Evolutionary conservation across 805 yeast genomes (phyloP).

Genomic region (Candida ulmi): DNA sequence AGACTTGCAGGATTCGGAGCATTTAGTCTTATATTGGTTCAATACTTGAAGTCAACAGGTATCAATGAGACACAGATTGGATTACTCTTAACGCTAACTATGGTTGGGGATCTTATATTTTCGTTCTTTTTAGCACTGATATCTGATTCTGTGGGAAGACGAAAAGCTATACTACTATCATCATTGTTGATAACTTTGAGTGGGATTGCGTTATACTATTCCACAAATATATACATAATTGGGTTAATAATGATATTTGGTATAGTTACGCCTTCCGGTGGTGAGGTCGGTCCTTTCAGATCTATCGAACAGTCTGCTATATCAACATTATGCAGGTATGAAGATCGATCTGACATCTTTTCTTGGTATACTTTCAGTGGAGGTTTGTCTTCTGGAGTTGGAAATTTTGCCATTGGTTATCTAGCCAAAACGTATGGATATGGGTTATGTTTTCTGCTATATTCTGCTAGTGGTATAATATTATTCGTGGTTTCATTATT

Average conservation of each 20-base stretch:
- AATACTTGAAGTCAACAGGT: slow-evolving; percentile 37
- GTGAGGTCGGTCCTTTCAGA: slow-evolving; percentile 54
- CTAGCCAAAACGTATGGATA: slow-evolving; percentile 16
- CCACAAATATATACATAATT: slow-evolving; percentile 29
- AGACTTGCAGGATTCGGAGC: slow-evolving; percentile 33
- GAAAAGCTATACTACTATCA: slow-evolving; percentile 33
- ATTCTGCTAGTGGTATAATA: slow-evolving; percentile 4
- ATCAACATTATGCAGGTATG: slow-evolving; percentile 38
- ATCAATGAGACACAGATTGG: slow-evolving; percentile 41
- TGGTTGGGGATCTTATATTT: slow-evolving; percentile 46
- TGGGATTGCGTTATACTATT: slow-evolving; percentile 33
- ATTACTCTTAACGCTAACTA: slow-evolving; percentile 40
- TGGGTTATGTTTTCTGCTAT: slow-evolving; percentile 9
- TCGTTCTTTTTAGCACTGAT: slow-evolving; percentile 39
- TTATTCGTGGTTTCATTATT: slow-evolving; percentile 2
- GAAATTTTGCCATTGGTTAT: slow-evolving; percentile 36
- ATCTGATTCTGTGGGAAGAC: slow-evolving; percentile 44
- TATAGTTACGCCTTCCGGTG: slow-evolving; percentile 53
- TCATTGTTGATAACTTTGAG: slow-evolving; percentile 37
- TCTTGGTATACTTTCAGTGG: slow-evolving; percentile 54
- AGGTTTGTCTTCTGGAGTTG: slow-evolving; percentile 40
- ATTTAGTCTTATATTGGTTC: slow-evolving; percentile 33
- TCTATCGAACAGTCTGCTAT: slow-evolving; percentile 50
- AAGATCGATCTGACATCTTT: slow-evolving; percentile 45
- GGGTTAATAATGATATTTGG: slow-evolving; percentile 39